phyloP scores from a whole-genome alignment of 345 rosid species.

The Limnanthes douglasii region DNA sequence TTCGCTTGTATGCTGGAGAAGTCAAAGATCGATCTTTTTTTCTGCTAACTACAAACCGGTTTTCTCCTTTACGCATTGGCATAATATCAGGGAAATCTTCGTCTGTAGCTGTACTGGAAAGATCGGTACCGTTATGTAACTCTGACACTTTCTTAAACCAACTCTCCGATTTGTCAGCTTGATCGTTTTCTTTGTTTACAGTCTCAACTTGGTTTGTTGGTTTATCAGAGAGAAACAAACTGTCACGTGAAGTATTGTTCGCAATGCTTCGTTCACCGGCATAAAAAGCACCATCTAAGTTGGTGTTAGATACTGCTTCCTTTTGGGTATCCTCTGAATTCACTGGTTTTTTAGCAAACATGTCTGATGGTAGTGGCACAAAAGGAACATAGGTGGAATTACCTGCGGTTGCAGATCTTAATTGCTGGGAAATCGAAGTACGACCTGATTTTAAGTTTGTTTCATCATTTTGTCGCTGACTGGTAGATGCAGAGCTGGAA shows the following conservation, averaged over 20 bases:
- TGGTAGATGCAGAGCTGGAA: conserved; percentile 12
- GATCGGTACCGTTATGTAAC: conserved; percentile 62
- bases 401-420: conserved; percentile 18
- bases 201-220: conserved; percentile 8
- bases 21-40: conserved; percentile 66
- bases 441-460: conserved; percentile 1
- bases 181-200: conserved; percentile 16
- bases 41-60: conserved; percentile 65
- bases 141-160: conserved; percentile 28
- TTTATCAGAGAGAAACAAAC: conserved; percentile 7
- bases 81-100: conserved; percentile 54
- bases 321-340: conserved; percentile 12
- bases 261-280: conserved; percentile 5
- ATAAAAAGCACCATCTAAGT: too few relatives aligned
- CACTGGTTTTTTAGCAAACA: conserved; percentile 50
- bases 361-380: conserved; percentile 67
- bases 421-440: conserved; percentile 12
- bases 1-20: conserved; percentile 60
- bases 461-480: conserved; percentile 4
- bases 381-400: conserved; percentile 41
- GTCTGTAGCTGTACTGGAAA: conserved; percentile 48
- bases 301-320: conserved; percentile 2
- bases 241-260: conserved; percentile 4
- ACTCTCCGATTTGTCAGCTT: conserved; percentile 33
- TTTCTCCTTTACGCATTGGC: conserved; percentile 78